Evolutionary conservation across 192 early-diverging fungal genomes (phyloP), one percentile per base, ranked within the genome.

Genomic region (Coemansia sp.): DNA sequence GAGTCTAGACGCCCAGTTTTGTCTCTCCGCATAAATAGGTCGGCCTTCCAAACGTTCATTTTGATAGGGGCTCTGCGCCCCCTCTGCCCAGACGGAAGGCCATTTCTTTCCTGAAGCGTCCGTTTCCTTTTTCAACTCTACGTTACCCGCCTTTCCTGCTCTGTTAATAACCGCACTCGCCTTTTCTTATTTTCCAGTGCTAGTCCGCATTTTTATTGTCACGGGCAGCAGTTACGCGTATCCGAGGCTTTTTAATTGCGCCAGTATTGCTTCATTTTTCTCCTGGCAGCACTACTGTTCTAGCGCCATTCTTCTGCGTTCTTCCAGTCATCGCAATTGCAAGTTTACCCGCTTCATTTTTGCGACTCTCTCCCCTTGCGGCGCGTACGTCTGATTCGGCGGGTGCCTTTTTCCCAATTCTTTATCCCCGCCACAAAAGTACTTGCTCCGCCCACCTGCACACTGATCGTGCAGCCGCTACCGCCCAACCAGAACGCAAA

Each of bases 1-100:
- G 24, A 15, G 55, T 56, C 55, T 56, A 37, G 55, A 56, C 55
- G n/a, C 29, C 25, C 19, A 14, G 9, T 11, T 56, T 56, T 56
- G 21, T n/a, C 25, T 56, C 55, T 56, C 55, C 55, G 55, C 55
- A 56, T 56, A 56, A 55, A 55, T 43, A 52, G 29, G 53, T 55
- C 53, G 53, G 53, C 53, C 53, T 55, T 55, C 53, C 53, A 55
- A 55, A 55, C 32, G 32, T 32, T 32, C 32, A 32, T 32, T 32
- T 32, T 32, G 32, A 32, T 32, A 32, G 32, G 32, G 32, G 7
- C 32, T 32, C 43, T 45, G 14, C 43, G 43, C 43, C n/a, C 14
- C 43, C 43, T n/a, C n/a, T 21, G 47, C n/a, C 47, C 17, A 49
- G n/a, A 17, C 47, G 47, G 47, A 49, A 49, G 19, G 47, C n/a